phyloP scores from a whole-genome alignment of 2,329 filamentous ascomycete species.

The Aspergillus sp. region DNA sequence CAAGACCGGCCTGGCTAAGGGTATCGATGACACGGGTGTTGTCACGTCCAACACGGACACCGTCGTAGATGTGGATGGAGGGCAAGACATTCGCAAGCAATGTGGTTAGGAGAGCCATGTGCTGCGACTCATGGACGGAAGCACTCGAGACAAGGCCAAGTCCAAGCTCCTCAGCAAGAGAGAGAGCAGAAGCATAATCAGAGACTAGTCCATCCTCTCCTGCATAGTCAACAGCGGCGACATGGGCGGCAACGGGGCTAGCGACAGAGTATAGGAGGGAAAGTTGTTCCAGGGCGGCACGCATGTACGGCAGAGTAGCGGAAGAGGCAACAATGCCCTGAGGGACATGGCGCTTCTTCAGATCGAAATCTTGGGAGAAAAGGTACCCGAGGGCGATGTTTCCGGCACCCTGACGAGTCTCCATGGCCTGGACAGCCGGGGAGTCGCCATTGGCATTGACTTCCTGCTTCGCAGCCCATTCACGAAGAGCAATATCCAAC shows the following conservation, averaged over 20 bases:
- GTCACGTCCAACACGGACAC: conserved; percentile 77
- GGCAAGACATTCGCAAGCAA: conserved; percentile 75
- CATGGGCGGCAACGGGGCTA: conserved; percentile 88
- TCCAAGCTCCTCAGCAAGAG: conserved; percentile 84
- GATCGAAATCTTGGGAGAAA: conserved; percentile 94
- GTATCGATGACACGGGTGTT: conserved; percentile 79
- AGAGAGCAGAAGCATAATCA: conserved; percentile 80
- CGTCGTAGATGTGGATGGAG: conserved; percentile 87
- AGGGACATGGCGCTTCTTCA: conserved; percentile 85
- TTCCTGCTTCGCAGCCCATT: conserved; percentile 70
- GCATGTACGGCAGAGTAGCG: conserved; percentile 75
- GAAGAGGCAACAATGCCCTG: conserved; percentile 89
- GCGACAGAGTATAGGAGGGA: conserved; percentile 87
- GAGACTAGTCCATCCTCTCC: conserved; percentile 71
- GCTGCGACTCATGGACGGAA: conserved; percentile 88
- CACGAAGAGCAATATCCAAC: conserved; percentile 76
- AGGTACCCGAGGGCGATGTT: conserved; percentile 93
- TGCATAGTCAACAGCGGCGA: conserved; percentile 85
- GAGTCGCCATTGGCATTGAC: conserved; percentile 79
- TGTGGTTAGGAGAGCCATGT: conserved; percentile 89
- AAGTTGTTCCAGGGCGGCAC: conserved; percentile 84
- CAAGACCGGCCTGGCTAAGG: conserved; percentile 70
- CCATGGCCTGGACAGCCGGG: conserved; percentile 74
- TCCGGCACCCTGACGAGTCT: conserved; percentile 86
- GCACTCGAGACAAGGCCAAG: conserved; percentile 81